These are phyloP conservation scores for Dinochytrium kinnereticum DNA, from an alignment of 371 early-diverging fungal genomes.

Conservation along the genomic window DNA sequence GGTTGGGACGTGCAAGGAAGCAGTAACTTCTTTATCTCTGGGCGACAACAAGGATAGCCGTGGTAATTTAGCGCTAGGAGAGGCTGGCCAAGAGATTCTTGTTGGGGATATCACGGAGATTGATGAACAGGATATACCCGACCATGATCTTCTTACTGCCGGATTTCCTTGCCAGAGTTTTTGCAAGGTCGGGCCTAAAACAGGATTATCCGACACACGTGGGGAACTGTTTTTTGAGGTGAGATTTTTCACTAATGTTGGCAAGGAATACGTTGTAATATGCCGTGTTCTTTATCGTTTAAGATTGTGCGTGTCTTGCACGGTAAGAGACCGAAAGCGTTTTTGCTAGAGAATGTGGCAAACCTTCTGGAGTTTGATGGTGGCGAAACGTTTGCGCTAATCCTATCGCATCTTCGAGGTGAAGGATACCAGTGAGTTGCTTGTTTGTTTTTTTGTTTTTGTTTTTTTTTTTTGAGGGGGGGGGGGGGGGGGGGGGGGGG, in stretches of 20 bases:
- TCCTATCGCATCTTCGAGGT: conserved; percentile 14
- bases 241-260: too few species aligned
- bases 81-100: neutral
- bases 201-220: conserved; percentile 21
- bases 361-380: conserved; percentile 28
- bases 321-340: conserved; percentile 27
- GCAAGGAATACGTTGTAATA: too few species aligned
- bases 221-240: conserved; percentile 38
- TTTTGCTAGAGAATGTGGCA: conserved; percentile 31
- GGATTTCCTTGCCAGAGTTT: conserved; percentile 34
- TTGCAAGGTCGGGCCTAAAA: conserved; percentile 29
- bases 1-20: too few species aligned
- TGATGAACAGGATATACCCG: conserved; percentile 22
- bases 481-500: neutral
- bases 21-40: too few species aligned
- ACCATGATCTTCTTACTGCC: conserved; percentile 30
- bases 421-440: conserved; percentile 18
- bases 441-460: neutral
- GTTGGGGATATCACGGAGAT: conserved; percentile 33
- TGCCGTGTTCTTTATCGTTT: too few species aligned
- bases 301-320: conserved; percentile 28
- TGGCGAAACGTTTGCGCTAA: conserved; percentile 20
- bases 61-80: neutral
- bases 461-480: conserved; percentile 1
- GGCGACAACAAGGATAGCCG: too few species aligned